Base-by-base conservation (phyloP, 192 early-diverging fungal species). In the Coemansia sp. region DNA sequence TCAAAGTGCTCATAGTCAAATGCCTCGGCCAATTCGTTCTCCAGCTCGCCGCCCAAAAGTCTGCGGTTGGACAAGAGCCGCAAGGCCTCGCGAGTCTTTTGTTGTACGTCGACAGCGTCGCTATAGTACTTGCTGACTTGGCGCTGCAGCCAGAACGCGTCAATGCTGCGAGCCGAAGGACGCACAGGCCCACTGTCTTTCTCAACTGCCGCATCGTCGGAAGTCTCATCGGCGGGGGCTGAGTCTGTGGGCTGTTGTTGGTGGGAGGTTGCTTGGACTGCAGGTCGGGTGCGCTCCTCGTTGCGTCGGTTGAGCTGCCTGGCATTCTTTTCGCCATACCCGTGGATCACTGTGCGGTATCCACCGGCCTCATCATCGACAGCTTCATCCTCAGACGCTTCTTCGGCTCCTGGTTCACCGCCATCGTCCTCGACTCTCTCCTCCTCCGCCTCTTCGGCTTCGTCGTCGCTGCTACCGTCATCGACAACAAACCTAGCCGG, bases 1-100 rank as follows among this genome's bases (percentile, higher is more conserved):
- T 96, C 96, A 82, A 98, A 99, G 65, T 98, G 93, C 63, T 94
- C 93, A 68, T 93, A 98, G 43, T 99, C 96, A 69, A 98, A 98
- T 47, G 97, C 80, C n/a, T 86, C 91, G 86, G 98, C 95, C 68
- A 99, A 83, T 68, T 93, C 92, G 83, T 99, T 98, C 87, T 99
- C 98, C 59, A 90, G 87, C 77, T 97, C 96, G 57, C 96, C 88
- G 26, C 85, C 85, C 61, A 84, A 86, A 49, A 89, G 78, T 4
- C 76, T 66, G 6, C 89, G 86, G 55, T 89, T 87, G 9, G 84
- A 71, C 23, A 99, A 80, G 33, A 98, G 88, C 2, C 87, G 84
- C 67, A 94, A 79, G 0, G 94, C 93, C 16, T 78, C 84, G 0
- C 81, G 78, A 0, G 98, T 90, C 83, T 99, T 99, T 59, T 92